phyloP scores from a whole-genome alignment of 176 grass and related monocot genomes.

The Rhipidocladum racemiflorum region DNA sequence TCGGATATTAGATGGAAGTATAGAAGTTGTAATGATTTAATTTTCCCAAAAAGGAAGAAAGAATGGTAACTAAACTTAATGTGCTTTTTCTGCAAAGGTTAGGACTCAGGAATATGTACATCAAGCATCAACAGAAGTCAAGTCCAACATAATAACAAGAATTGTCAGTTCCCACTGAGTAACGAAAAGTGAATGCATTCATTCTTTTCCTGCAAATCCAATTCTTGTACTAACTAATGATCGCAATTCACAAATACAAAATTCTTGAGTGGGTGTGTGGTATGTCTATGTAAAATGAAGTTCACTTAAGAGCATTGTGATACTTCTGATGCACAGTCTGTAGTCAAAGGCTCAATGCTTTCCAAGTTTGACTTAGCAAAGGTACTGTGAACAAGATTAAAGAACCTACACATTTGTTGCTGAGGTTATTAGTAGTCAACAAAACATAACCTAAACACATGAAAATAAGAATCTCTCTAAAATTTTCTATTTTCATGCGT shows the following conservation, averaged over 20 bases:
- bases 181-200: neutral
- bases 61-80: neutral
- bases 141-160: conserved; percentile 6
- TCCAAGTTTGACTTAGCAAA: neutral
- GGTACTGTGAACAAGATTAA: neutral
- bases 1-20: neutral
- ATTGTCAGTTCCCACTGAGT: neutral
- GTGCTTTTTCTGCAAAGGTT: neutral
- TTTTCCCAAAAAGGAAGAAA: neutral
- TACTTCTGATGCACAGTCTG: neutral
- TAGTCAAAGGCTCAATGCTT: neutral
- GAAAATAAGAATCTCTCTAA: conserved; percentile 2
- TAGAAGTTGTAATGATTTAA: neutral
- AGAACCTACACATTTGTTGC: neutral
- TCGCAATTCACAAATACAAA: neutral
- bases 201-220: neutral
- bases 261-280: neutral
- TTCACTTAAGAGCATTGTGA: neutral
- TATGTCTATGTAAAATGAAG: neutral
- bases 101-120: neutral
- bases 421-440: neutral
- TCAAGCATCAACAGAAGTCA: neutral
- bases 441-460: neutral
- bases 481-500: neutral
- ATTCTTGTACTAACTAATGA: neutral